Percentiles rank a stretch among this genome's conserved stretches.
phyloP scores from a whole-genome alignment of 208 protist species.

The Vickermania ingenoplastis region DNA sequence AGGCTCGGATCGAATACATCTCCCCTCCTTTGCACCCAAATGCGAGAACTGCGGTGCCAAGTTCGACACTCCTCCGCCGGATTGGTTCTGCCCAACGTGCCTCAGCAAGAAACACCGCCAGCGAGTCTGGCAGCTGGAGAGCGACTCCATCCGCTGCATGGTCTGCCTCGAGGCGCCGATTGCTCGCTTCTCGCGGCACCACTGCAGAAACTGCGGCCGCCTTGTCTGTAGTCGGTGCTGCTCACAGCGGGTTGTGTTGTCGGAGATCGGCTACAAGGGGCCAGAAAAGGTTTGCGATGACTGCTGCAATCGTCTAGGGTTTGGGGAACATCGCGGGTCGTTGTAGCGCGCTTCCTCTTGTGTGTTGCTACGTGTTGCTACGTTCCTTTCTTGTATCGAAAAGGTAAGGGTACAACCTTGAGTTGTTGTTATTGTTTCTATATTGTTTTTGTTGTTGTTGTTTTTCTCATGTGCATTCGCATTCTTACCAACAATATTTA shows the following conservation, averaged over 20 bases:
- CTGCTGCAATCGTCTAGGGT: conserved; percentile 36
- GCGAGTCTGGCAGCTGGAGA: conserved; percentile 81
- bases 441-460: no score
- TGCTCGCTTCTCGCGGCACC: conserved; percentile 73
- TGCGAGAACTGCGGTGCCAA: conserved; percentile 47
- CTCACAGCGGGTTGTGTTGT: conserved; percentile 35
- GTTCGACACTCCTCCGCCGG: conserved; percentile 39
- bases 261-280: conserved; percentile 42
- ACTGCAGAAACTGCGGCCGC: conserved; percentile 79
- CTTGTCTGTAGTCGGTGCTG: conserved; percentile 65
- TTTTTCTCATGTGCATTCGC: no score
- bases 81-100: conserved; percentile 77
- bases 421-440: no score
- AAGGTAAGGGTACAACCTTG: no score
- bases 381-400: no score
- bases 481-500: no score
- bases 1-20: conserved; percentile 35
- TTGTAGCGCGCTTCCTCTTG: no score
- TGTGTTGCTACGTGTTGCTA: no score
- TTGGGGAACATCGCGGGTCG: no score
- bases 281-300: conserved; percentile 76
- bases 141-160: conserved; percentile 41
- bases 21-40: conserved; percentile 38
- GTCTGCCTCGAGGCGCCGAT: conserved; percentile 39
- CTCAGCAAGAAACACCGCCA: conserved; percentile 9